Conservation (phyloP, 2,329 filamentous ascomycete genomes). For the Aotearoamyces nothofagi region DNA sequence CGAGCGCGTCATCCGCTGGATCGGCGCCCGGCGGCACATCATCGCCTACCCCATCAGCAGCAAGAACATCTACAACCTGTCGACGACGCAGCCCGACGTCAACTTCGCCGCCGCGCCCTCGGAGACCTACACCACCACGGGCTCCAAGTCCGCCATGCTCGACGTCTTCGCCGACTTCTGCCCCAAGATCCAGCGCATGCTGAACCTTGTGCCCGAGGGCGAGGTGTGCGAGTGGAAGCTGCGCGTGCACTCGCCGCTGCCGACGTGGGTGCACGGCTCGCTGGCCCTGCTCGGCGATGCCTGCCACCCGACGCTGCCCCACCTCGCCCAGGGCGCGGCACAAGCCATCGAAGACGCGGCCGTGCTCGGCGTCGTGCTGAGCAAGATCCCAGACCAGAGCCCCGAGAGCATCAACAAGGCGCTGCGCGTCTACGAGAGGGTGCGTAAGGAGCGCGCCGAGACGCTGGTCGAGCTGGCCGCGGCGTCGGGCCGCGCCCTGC, state of each 20-base stretch:
- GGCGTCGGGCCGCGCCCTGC: slow-evolving; percentile 35
- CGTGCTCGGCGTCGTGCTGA: slow-evolving; percentile 38
- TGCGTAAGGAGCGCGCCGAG: slow-evolving; percentile 38
- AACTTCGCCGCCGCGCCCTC: slow-evolving; percentile 42
- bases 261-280: slow-evolving; percentile 40
- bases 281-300: slow-evolving; percentile 47
- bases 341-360: slow-evolving; percentile 55
- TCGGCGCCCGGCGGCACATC: slow-evolving; percentile 60
- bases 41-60: slow-evolving; percentile 62
- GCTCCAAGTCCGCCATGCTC: slow-evolving; percentile 44
- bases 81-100: slow-evolving; percentile 43
- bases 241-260: slow-evolving; percentile 38
- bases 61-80: slow-evolving; percentile 51
- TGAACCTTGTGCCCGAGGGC: slow-evolving; percentile 43
- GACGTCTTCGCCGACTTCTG: slow-evolving; percentile 47
- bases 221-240: slow-evolving; percentile 52
- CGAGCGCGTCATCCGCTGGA: slow-evolving; percentile 58
- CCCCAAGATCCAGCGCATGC: slow-evolving; percentile 39
- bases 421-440: slow-evolving; percentile 36
- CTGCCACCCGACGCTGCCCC: slow-evolving; percentile 52
- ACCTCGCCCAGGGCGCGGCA: slow-evolving; percentile 51
- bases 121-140: slow-evolving; percentile 46
- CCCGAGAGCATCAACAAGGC: slow-evolving; percentile 28
- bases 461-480: slow-evolving; percentile 35
- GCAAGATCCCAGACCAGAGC: slow-evolving; percentile 21